These are phyloP conservation scores for Olyra latifolia DNA, from an alignment of 176 grass and related monocot genomes.

Conservation along the genomic window DNA sequence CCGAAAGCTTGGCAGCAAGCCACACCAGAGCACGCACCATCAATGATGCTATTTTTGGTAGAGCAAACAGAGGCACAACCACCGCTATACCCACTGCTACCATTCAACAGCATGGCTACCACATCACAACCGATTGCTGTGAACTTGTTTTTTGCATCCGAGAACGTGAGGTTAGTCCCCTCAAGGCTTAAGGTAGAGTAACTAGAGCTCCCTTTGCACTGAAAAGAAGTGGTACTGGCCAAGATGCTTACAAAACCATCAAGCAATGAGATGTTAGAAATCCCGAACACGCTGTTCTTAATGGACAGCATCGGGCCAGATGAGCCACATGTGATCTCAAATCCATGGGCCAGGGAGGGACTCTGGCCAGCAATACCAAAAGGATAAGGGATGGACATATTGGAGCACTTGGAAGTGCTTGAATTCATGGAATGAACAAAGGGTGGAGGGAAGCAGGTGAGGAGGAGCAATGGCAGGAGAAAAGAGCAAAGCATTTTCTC, in stretches of 20 bases:
- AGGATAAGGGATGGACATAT: conserved; percentile 47
- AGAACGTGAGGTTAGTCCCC: conserved; percentile 58
- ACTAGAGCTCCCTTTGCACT: background rate
- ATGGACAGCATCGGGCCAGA: conserved; percentile 14
- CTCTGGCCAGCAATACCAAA: conserved; percentile 36
- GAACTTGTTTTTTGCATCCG: conserved; percentile 57
- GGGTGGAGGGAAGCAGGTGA: background rate
- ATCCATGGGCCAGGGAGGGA: background rate
- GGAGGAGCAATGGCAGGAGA: background rate
- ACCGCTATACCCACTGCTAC: background rate
- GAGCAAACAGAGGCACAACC: conserved; percentile 55
- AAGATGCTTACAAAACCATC: conserved; percentile 42
- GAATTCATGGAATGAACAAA: conserved; percentile 21
- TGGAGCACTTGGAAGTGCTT: background rate
- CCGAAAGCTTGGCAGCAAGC: conserved; percentile 52
- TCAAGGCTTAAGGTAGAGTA: conserved; percentile 26
- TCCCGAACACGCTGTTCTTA: background rate
- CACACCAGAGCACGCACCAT: conserved; percentile 53
- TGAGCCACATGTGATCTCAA: conserved; percentile 25
- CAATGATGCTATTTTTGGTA: background rate
- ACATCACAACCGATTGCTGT: conserved; percentile 54
- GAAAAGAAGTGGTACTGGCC: background rate
- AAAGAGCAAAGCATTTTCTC: conserved; percentile 1
- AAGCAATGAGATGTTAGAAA: conserved; percentile 42
- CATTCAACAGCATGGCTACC: conserved; percentile 38